These are phyloP conservation scores for Dimocarpus longan DNA, from an alignment of 345 rosid genomes.

Conservation along the genomic window DNA sequence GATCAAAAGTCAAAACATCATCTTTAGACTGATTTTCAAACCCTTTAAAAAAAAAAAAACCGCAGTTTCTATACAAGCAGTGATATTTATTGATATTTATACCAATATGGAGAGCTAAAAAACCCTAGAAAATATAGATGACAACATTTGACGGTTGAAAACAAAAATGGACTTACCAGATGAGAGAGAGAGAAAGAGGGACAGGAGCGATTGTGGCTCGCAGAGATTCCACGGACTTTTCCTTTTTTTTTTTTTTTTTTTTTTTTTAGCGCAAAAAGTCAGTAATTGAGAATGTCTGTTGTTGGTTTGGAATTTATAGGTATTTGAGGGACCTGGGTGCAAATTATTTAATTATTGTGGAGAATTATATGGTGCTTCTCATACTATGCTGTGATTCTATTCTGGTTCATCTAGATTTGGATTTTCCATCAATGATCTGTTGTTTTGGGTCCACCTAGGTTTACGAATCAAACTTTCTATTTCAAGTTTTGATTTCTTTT, in stretches of 20 bases:
- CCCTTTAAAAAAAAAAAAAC: constrained; percentile 3
- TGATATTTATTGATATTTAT: not conserved
- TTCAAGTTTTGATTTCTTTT: not conserved
- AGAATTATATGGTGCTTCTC: not conserved
- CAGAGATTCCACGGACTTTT: constrained; percentile 2
- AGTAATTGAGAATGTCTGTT: not conserved
- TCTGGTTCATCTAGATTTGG: not conserved
- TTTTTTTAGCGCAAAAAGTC: not conserved
- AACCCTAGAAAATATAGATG: not conserved
- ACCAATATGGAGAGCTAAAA: not conserved
- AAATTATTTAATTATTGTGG: not conserved
- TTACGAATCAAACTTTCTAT: not conserved
- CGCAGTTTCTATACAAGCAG: not conserved
- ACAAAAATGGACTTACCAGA: constrained; percentile 24
- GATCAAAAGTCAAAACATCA: not conserved
- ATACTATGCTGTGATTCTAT: not conserved
- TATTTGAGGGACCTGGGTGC: constrained; percentile 20
- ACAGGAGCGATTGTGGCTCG: constrained; percentile 2
- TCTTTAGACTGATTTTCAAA: not conserved
- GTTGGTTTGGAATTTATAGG: constrained; percentile 27
- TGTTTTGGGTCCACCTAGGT: not conserved
- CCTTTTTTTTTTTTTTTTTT: not conserved
- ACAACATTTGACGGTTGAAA: constrained; percentile 8
- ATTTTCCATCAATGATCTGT: too few species aligned
- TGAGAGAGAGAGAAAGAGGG: not conserved